Evolutionary conservation across 495 filamentous ascomycete genomes (phyloP).

Genomic region (Penicillium soppii): DNA sequence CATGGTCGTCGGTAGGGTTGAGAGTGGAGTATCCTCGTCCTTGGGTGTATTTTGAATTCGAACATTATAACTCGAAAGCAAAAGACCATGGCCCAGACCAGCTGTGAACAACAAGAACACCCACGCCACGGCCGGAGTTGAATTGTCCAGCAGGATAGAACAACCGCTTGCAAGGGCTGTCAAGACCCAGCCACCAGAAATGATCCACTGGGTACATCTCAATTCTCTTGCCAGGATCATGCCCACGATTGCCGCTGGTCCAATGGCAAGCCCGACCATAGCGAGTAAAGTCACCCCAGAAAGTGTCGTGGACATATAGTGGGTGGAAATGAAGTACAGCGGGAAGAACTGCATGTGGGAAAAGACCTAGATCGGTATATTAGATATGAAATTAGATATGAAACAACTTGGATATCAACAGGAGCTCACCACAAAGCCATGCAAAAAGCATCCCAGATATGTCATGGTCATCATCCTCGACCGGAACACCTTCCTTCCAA

Average conservation of each 20-base stretch:
- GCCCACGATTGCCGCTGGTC: conserved; percentile 48
- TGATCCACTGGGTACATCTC: conserved; percentile 49
- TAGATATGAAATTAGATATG: not conserved
- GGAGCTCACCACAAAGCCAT: conserved; percentile 46
- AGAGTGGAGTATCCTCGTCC: conserved; percentile 6
- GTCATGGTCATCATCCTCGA: conserved; percentile 31
- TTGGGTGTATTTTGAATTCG: conserved; percentile 38
- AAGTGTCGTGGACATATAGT: conserved; percentile 50
- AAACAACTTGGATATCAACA: conserved; percentile 9
- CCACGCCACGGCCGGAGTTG: conserved; percentile 46
- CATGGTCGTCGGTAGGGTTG: conserved; percentile 39
- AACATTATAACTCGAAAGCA: conserved; percentile 51
- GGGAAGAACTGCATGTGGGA: conserved; percentile 59
- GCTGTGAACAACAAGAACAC: conserved; percentile 53
- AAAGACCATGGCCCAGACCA: conserved; percentile 55
- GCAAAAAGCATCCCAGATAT: conserved; percentile 54
- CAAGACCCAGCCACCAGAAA: conserved; percentile 55
- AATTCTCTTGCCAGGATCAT: conserved; percentile 44
- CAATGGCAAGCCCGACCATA: conserved; percentile 41
- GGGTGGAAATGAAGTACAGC: conserved; percentile 63
- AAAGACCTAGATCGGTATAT: conserved; percentile 29
- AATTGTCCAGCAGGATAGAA: conserved; percentile 47
- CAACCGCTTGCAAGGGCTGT: conserved; percentile 47
- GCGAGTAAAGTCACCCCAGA: conserved; percentile 59
- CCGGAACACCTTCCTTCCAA: conserved; percentile 52